Evolutionary conservation across 345 rosid species (phyloP).

Genomic region (Populus ilicifolia): DNA sequence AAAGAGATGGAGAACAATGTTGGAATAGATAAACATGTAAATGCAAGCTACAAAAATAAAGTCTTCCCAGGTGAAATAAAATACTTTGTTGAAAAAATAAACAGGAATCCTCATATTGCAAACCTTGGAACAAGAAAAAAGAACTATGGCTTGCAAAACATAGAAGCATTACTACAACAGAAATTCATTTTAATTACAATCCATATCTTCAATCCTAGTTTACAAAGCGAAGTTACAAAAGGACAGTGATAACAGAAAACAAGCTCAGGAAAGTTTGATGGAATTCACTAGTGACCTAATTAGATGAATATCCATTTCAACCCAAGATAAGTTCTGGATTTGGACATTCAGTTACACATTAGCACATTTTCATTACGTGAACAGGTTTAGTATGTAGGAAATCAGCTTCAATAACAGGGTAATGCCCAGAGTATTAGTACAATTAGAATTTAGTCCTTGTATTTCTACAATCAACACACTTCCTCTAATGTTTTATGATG

Average conservation of each 20-base stretch:
- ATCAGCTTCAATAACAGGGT: neutral
- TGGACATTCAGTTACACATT: neutral
- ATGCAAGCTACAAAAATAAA: neutral
- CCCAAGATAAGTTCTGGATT: neutral
- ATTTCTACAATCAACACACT: neutral
- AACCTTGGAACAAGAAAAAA: neutral
- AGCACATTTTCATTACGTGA: neutral
- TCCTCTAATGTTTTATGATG: neutral
- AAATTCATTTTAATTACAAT: neutral
- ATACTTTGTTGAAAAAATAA: neutral
- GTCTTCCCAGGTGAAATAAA: neutral
- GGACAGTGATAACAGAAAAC: neutral
- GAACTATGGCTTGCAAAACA: neutral
- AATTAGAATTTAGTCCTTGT: neutral
- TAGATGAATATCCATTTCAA: neutral
- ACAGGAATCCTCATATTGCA: neutral
- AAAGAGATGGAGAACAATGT: neutral
- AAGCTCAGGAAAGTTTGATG: neutral
- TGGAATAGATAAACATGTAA: neutral
- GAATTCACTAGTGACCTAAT: neutral
- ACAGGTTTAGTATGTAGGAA: neutral
- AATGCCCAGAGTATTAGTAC: neutral
- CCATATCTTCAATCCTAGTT: neutral
- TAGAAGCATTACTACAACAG: neutral
- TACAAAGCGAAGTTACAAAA: neutral